Conservation (phyloP, 2,329 filamentous ascomycete species). For the Curvularia sp. region DNA sequence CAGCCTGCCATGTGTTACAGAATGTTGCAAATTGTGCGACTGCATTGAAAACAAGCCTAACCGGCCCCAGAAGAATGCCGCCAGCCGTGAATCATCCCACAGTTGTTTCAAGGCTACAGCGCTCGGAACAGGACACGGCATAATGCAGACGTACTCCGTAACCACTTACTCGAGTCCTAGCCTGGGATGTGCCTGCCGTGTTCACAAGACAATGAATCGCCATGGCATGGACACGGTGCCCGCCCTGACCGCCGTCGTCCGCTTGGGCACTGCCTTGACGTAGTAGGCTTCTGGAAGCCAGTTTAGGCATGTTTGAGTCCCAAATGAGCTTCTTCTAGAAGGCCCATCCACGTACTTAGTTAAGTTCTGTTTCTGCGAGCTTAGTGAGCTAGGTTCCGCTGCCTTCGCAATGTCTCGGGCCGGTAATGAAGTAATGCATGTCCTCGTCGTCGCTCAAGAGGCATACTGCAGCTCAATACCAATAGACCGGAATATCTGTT, state of each 20-base stretch:
- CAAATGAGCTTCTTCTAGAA: slow-evolving; percentile 29
- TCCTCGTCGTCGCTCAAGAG: slow-evolving; percentile 61
- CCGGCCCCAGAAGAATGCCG: slow-evolving; percentile 21
- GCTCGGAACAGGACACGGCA: slow-evolving; percentile 29
- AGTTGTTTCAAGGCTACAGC: slow-evolving; percentile 37
- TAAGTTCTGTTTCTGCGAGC: background rate
- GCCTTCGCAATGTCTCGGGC: slow-evolving; percentile 14
- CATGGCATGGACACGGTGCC: slow-evolving; percentile 17
- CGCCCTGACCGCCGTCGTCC: slow-evolving; percentile 13
- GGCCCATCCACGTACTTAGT: slow-evolving; percentile 17
- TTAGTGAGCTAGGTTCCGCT: slow-evolving; percentile 10
- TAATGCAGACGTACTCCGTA: slow-evolving; percentile 19
- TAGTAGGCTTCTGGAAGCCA: slow-evolving; percentile 29
- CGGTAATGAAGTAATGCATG: slow-evolving; percentile 14
- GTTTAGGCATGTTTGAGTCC: slow-evolving; percentile 21
- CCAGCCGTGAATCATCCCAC: slow-evolving; percentile 31
- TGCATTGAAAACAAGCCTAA: slow-evolving; percentile 34
- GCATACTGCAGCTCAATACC: slow-evolving; percentile 85
- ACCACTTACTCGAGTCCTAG: slow-evolving; percentile 25
- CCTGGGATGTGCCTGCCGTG: slow-evolving; percentile 27
- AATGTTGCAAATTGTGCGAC: slow-evolving; percentile 31
- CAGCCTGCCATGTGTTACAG: slow-evolving; percentile 27
- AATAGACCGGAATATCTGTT: slow-evolving; percentile 78
- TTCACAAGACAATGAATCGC: slow-evolving; percentile 26
- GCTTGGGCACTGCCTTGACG: slow-evolving; percentile 25